Percentiles rank a stretch among this genome's conserved stretches.
Conservation (phyloP, 129 eudicot species). For the Ambrosia trifida region DNA sequence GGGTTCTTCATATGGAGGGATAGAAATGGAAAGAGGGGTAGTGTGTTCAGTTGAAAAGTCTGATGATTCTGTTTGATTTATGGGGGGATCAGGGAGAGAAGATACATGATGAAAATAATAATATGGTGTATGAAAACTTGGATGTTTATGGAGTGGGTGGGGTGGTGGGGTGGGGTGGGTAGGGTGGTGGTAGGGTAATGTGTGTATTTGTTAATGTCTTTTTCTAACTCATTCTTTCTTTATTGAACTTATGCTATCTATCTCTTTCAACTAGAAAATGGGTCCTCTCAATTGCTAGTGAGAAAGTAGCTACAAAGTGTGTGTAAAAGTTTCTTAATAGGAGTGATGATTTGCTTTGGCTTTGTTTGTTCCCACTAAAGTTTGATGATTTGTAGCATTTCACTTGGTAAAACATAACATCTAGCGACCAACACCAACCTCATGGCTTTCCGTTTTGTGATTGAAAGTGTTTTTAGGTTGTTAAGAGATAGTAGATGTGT, state of each 20-base stretch:
- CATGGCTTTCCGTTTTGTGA: background rate
- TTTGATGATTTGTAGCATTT: background rate
- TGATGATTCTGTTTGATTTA: constrained; percentile 10
- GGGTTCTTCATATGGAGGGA: constrained; percentile 12
- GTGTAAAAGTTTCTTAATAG: constrained; percentile 19
- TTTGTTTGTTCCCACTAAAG: background rate
- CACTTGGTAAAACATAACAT: no score
- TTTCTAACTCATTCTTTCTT: constrained; percentile 36
- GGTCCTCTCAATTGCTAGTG: constrained; percentile 10
- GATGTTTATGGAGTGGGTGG: constrained; percentile 49
- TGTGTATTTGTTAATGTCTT: constrained; percentile 15
- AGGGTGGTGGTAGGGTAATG: constrained; percentile 10
- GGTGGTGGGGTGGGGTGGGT: constrained; percentile 30
- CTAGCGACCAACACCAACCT: no score
- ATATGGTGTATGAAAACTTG: constrained; percentile 53
- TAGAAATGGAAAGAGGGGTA: background rate
- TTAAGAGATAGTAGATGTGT: no score
- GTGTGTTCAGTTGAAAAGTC: constrained; percentile 19
- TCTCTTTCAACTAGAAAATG: constrained; percentile 22
- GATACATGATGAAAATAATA: constrained; percentile 29
- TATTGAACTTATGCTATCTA: background rate
- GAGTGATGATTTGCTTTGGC: constrained; percentile 29
- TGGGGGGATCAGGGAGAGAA: constrained; percentile 17
- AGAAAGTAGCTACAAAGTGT: constrained; percentile 12
- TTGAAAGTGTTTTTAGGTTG: no score